Evolutionary conservation across 495 filamentous ascomycete genomes (phyloP).

Genomic region (Xylaria acuta): DNA sequence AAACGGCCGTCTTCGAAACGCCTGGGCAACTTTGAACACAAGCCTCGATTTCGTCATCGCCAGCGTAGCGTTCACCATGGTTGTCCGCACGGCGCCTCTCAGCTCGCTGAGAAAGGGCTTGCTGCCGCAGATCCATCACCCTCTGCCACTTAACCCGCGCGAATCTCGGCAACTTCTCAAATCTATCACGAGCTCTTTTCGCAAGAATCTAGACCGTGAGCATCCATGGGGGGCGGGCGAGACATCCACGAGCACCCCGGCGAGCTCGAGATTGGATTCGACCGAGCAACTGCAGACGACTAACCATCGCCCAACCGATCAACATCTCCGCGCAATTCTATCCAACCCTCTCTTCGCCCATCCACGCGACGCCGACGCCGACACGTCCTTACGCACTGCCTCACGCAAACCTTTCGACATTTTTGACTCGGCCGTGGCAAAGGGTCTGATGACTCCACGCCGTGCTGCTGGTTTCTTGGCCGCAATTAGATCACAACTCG

Average conservation of each 20-base stretch:
- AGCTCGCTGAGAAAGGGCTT: slow-evolving; percentile 56
- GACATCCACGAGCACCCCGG: slow-evolving; percentile 28
- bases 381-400: neutral
- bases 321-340: slow-evolving; percentile 70
- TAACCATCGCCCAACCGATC: slow-evolving; percentile 47
- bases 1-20: slow-evolving; percentile 6
- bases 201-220: slow-evolving; percentile 70
- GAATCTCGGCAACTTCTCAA: slow-evolving; percentile 73
- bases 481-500: slow-evolving; percentile 40
- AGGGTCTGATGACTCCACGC: slow-evolving; percentile 52
- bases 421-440: slow-evolving; percentile 47
- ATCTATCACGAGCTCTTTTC: slow-evolving; percentile 77
- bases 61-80: slow-evolving; percentile 32
- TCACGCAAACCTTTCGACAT: slow-evolving; percentile 39
- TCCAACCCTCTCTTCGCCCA: slow-evolving; percentile 68
- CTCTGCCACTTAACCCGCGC: slow-evolving; percentile 66
- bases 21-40: slow-evolving; percentile 10
- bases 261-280: slow-evolving; percentile 32
- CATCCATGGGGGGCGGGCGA: slow-evolving; percentile 53
- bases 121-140: slow-evolving; percentile 68
- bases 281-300: slow-evolving; percentile 25
- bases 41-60: slow-evolving; percentile 6
- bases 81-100: slow-evolving; percentile 39
- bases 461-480: slow-evolving; percentile 50
- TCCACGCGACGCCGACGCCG: slow-evolving; percentile 6